Conservation (phyloP, 441 rosid genomes). For the Syzygium syzygioides region DNA sequence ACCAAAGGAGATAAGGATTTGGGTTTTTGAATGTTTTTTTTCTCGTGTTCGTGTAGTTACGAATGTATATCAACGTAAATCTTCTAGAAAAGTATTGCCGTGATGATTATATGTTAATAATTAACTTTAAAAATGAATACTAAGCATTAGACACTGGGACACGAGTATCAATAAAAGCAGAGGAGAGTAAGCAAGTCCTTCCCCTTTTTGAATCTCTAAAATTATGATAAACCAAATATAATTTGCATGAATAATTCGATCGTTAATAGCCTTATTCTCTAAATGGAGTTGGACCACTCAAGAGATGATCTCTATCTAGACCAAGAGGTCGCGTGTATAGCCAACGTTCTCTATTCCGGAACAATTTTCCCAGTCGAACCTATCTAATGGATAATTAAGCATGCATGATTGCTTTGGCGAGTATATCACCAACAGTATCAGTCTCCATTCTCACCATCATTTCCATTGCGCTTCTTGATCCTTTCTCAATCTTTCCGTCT, state of each 20-base stretch:
- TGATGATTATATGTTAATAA: background rate
- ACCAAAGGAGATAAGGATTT: background rate
- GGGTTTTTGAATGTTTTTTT: background rate
- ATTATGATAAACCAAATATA: background rate
- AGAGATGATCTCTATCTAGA: background rate
- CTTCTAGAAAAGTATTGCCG: background rate
- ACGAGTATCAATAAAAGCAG: background rate
- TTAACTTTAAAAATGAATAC: background rate
- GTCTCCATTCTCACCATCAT: background rate
- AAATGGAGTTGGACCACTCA: background rate
- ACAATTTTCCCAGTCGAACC: background rate
- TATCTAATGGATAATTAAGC: background rate
- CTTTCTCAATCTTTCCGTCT: background rate
- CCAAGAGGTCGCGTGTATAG: background rate
- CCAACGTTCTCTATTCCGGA: background rate
- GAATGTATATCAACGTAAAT: background rate
- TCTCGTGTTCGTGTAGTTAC: background rate
- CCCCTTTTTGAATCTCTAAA: background rate
- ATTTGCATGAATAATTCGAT: background rate
- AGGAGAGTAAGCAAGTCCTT: background rate
- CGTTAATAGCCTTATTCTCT: background rate
- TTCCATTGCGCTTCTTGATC: background rate
- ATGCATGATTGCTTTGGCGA: background rate
- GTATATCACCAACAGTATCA: background rate
- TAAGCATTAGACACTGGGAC: background rate